Conservation (phyloP, 805 yeast species). For the Tetrapisispora namnaoensis region DNA sequence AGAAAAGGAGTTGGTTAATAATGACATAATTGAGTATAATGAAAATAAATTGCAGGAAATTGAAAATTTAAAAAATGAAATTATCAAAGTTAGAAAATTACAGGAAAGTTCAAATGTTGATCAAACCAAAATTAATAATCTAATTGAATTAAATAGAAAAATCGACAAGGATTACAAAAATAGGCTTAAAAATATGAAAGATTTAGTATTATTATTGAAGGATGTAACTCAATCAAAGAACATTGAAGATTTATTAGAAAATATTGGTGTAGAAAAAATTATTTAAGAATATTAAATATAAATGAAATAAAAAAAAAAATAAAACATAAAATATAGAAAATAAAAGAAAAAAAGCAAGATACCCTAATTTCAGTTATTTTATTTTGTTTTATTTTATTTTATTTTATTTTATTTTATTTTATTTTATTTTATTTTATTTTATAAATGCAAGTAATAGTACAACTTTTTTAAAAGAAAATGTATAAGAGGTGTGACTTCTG, state of each 20-base stretch:
- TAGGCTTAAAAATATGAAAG: conserved; percentile 14
- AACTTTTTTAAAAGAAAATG: not conserved
- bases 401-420: not conserved
- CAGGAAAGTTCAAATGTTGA: not conserved
- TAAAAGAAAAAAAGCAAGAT: too few relatives aligned
- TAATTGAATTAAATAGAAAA: conserved; percentile 7
- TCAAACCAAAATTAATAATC: conserved; percentile 9
- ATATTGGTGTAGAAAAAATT: conserved; percentile 18
- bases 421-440: not conserved
- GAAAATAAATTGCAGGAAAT: conserved; percentile 5
- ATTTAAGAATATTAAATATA: not conserved
- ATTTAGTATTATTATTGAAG: conserved; percentile 15
- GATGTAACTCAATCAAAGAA: conserved; percentile 20
- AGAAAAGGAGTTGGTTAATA: conserved; percentile 13
- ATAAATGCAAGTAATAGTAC: not conserved
- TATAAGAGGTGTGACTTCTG: not conserved
- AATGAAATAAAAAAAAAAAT: not conserved
- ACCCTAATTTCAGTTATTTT: not conserved
- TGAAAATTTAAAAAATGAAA: conserved; percentile 2
- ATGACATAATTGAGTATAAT: conserved; percentile 6
- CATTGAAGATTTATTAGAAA: conserved; percentile 21
- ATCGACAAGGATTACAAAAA: conserved; percentile 11
- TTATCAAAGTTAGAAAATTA: conserved; percentile 5
- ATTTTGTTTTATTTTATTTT: not conserved
- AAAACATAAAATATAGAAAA: too few relatives aligned